A percentile compares a stretch with the other conserved stretches of the same genome.
phyloP scores from a whole-genome alignment of 805 yeast species.

The Yarrowia sp. region DNA sequence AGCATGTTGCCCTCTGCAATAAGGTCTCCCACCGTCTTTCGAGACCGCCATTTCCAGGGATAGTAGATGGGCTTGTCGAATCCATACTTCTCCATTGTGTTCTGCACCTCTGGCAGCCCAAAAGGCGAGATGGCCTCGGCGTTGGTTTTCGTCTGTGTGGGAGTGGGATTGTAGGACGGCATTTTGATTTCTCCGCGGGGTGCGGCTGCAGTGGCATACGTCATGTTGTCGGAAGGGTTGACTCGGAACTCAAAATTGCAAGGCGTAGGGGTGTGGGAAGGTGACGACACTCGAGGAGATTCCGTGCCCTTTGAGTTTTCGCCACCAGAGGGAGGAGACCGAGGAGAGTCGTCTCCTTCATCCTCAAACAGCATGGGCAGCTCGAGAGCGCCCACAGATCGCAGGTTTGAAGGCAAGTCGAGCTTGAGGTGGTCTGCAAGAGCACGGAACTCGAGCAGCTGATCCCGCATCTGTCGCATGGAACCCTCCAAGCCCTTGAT shows the following conservation, averaged over 20 bases:
- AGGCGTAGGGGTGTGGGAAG: neutral
- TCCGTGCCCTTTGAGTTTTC: neutral
- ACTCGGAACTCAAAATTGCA: slow-evolving; percentile 15
- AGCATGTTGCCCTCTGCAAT: slow-evolving; percentile 5
- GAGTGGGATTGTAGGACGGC: slow-evolving; percentile 1
- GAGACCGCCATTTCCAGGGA: slow-evolving; percentile 26
- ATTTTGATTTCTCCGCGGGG: slow-evolving; percentile 9
- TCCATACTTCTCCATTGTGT: neutral
- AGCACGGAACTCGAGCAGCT: slow-evolving; percentile 27
- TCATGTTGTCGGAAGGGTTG: slow-evolving; percentile 21
- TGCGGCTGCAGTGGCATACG: neutral
- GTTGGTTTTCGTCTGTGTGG: neutral
- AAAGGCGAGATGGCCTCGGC: slow-evolving; percentile 11
- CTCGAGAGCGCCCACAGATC: neutral
- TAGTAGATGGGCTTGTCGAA: slow-evolving; percentile 27
- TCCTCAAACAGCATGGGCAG: slow-evolving; percentile 18
- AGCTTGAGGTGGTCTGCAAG: slow-evolving; percentile 8
- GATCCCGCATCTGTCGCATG: slow-evolving; percentile 26
- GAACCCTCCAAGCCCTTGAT: slow-evolving; percentile 31
- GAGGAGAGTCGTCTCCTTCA: slow-evolving; percentile 4
- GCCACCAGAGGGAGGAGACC: neutral
- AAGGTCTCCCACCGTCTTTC: slow-evolving; percentile 15
- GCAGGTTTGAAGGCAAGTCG: neutral
- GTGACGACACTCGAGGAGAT: neutral
- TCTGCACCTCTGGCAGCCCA: neutral